phyloP scores from a whole-genome alignment of 2,329 filamentous ascomycete genomes.

The Phyllosticta citrichinensis region DNA sequence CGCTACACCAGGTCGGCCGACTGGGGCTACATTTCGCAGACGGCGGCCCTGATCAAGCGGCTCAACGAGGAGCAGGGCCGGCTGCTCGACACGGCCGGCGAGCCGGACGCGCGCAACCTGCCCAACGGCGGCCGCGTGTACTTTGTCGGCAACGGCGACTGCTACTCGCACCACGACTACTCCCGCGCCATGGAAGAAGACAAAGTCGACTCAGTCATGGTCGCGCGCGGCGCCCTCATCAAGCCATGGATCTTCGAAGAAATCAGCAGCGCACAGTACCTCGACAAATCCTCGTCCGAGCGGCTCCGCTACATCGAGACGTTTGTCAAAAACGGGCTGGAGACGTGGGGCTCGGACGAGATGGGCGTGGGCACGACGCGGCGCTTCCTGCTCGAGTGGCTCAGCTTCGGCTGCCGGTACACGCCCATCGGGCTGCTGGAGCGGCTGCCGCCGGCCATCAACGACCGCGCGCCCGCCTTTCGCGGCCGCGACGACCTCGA shows the following conservation, averaged over 20 bases:
- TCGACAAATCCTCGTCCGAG: constrained; percentile 88
- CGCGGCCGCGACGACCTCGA: constrained; percentile 81
- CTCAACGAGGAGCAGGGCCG: constrained; percentile 61
- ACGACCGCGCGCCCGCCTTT: constrained; percentile 80
- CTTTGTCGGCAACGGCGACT: constrained; percentile 95
- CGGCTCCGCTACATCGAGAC: constrained; percentile 78
- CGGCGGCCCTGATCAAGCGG: constrained; percentile 70
- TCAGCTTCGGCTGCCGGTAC: constrained; percentile 89
- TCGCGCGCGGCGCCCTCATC: constrained; percentile 88
- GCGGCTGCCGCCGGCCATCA: constrained; percentile 74
- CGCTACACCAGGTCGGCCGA: constrained; percentile 88
- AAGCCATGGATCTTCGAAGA: constrained; percentile 99
- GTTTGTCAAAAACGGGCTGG: constrained; percentile 81
- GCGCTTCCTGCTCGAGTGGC: constrained; percentile 87
- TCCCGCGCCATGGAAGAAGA: constrained; percentile 64
- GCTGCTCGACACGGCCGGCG: constrained; percentile 64
- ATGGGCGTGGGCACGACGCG: constrained; percentile 83
- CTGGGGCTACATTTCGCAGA: constrained; percentile 90
- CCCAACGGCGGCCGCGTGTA: constrained; percentile 63
- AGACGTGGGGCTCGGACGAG: constrained; percentile 94
- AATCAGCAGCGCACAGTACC: constrained; percentile 80
- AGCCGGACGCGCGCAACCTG: constrained; percentile 65
- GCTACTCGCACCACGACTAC: constrained; percentile 88
- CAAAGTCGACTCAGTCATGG: constrained; percentile 88
- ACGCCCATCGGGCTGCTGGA: constrained; percentile 83